Percentiles rank a stretch among this genome's conserved stretches.
Evolutionary conservation across 2,329 filamentous ascomycete genomes (phyloP).

Genomic region (Fusarium illudens): DNA sequence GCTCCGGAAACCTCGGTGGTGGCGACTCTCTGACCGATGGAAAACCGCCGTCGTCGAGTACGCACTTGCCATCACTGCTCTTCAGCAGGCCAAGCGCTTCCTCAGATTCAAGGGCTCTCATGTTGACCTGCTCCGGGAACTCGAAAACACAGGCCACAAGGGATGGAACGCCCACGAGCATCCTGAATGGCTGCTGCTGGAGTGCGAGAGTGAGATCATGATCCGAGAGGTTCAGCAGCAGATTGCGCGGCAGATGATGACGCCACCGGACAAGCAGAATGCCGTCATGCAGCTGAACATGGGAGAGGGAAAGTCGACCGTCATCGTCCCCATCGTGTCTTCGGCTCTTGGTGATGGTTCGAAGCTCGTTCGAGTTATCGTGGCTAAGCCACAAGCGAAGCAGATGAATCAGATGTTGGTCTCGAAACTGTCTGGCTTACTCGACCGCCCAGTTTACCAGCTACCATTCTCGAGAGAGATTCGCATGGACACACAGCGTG

Average conservation of each 20-base stretch:
- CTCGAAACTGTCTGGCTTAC: conserved; percentile 59
- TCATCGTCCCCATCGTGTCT: conserved; percentile 73
- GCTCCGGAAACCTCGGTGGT: conserved; percentile 43
- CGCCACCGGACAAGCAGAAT: conserved; percentile 52
- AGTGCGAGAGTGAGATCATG: conserved; percentile 69
- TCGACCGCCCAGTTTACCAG: conserved; percentile 62
- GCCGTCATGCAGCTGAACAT: conserved; percentile 73
- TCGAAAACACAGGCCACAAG: conserved; percentile 60
- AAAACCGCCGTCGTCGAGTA: conserved; percentile 49
- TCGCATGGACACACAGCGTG: conserved; percentile 43
- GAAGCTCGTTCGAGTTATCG: conserved; percentile 65
- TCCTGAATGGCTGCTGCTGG: conserved; percentile 70
- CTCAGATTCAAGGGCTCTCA: conserved; percentile 35
- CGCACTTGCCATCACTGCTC: conserved; percentile 49
- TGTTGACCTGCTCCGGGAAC: conserved; percentile 51
- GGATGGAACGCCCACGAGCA: conserved; percentile 62
- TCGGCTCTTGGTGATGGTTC: conserved; percentile 59
- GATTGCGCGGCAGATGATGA: conserved; percentile 66
- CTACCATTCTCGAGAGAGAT: conserved; percentile 67
- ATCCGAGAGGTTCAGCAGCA: conserved; percentile 67
- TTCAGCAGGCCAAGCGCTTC: conserved; percentile 56
- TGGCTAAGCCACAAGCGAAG: conserved; percentile 66
- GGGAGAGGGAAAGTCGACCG: conserved; percentile 75
- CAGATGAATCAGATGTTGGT: conserved; percentile 60
- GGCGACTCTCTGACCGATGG: conserved; percentile 45